Evolutionary conservation across 768 basidiomycete species (phyloP), one percentile per base, ranked within the genome.

Genomic region (Termitomyces sp.): DNA sequence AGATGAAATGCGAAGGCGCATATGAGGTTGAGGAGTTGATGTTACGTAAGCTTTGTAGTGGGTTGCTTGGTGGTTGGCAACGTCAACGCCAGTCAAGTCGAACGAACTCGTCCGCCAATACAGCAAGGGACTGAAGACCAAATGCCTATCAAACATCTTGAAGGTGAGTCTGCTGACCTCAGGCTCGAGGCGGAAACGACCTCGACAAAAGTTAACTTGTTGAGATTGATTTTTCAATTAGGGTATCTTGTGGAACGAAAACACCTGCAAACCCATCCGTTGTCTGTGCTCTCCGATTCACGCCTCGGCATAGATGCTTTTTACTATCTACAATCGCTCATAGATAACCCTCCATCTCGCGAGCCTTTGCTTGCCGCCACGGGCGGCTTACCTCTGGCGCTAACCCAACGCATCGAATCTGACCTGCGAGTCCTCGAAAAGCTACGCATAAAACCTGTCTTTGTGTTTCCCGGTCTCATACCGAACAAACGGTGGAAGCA

Each of bases 291-390:
- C 52, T 84, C 91, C 45, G 93, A 97, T 70, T 92, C 95, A 56
- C 90, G 97, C 49, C 89, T 99, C 32, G 97, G 97, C 36, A 97
- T 99, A 71, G 96, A 99, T 82, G 95, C 94, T 3, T 88, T 90
- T 3, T 88, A 90, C 74, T 99, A 98, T 76, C 81, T 99, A 44
- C 82, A 88, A 57, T 80, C 83, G 49, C 81, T 98, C 65, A 88
- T 88, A 16, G 90, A 93, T 58, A 85, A 79, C 62, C 84, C 91
- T 0, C 79, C 86, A 1, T 86, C 93, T 18, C 85, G 91, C 38
- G 97, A 99, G 78, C 91, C 95, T 15, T 84, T 98, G 38, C 85
- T 98, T 13, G 92, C 96, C 0, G 95, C 96, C 0, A 96, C 96
- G 1, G 97, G 97, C 20, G 97, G 97, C 42, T 84, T 96, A 18